Evolutionary conservation across 1,139 yeast genomes (phyloP).

Genomic region (Hyphopichia burtonii): DNA sequence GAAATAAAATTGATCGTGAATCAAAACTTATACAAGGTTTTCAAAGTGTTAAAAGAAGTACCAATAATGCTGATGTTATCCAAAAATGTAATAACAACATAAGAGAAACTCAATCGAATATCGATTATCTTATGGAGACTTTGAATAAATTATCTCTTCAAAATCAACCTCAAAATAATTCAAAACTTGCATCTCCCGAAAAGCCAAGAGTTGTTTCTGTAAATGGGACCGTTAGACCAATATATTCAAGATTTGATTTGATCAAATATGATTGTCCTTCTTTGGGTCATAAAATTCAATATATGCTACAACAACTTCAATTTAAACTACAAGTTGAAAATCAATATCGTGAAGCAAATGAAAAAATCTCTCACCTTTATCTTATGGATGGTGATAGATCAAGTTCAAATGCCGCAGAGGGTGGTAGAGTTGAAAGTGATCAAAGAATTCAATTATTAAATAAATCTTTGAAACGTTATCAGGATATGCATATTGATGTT

Average conservation of each 20-base stretch:
- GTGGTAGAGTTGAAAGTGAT: slow-evolving; percentile 79
- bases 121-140: slow-evolving; percentile 81
- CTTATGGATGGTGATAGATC: slow-evolving; percentile 88
- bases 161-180: slow-evolving; percentile 7
- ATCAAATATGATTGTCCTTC: slow-evolving; percentile 93
- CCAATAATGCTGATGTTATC: slow-evolving; percentile 77
- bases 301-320: slow-evolving; percentile 91
- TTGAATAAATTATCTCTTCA: slow-evolving; percentile 59
- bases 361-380: slow-evolving; percentile 81
- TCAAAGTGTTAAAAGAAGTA: slow-evolving; percentile 71
- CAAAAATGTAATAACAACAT: slow-evolving; percentile 90
- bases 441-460: slow-evolving; percentile 82
- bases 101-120: slow-evolving; percentile 86
- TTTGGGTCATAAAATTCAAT: slow-evolving; percentile 90
- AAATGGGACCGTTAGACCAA: slow-evolving; percentile 28
- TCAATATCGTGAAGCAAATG: slow-evolving; percentile 90
- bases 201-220: slow-evolving; percentile 3
- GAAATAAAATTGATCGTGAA: slow-evolving; percentile 83
- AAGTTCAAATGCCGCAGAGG: slow-evolving; percentile 84
- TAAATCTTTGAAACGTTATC: slow-evolving; percentile 81
- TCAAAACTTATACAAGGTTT: slow-evolving; percentile 86
- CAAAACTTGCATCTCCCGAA: slow-evolving; percentile 9
- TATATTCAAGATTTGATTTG: slow-evolving; percentile 71
- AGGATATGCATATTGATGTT: slow-evolving; percentile 77
- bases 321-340: slow-evolving; percentile 91